Base-by-base conservation (phyloP, 2,329 filamentous ascomycete genomes). In the Hymenoscyphus repandus region DNA sequence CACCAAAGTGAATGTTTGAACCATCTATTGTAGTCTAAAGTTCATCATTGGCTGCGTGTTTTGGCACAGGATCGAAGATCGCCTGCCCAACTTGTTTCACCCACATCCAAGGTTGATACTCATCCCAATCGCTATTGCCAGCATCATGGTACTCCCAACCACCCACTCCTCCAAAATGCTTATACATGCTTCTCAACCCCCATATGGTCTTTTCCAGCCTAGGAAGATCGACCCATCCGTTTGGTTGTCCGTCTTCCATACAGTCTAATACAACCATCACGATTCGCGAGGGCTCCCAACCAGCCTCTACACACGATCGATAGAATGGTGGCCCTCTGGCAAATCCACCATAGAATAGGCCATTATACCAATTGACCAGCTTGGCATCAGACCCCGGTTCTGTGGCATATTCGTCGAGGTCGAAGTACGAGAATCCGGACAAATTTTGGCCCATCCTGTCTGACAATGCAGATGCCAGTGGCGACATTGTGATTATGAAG, bases 91-190 rank as follows among this genome's bases (percentile, higher is more conserved):
- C 82, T 50, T 75, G 74, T 48, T 75, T 76, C 0, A 86, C 87
- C 90, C 90, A 95, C 58, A 85, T 74, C 84, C 85, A 90, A 0
- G 88, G 86, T 50, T 75, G 69, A 18, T 72, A 72, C 1, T 63
- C 64, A 10, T 78, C 82, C 1, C 82, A 83, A 0, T 87, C 86
- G 17, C 49, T 56, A 54, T 80, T 45, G 10, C 58, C 68, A 49
- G 84, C 80, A 72, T 95, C 92, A 72, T 90, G 95, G 66, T 92
- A 95, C 70, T 96, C 90, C 90, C 90, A 96, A 3, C 88, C 89
- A 80, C 90, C 91, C 7, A 96, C 82, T 1, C 90, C 90, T 0
- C 90, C 90, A 66, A 62, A 86, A 9, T 42, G 45, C 5, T 49
- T 45, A 51, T 52, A 58, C 49, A 74, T 72, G 39, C 78, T 72